Evolutionary conservation across 495 filamentous ascomycete genomes (phyloP).

Genomic region (Aspergillus sclerotioniger): DNA sequence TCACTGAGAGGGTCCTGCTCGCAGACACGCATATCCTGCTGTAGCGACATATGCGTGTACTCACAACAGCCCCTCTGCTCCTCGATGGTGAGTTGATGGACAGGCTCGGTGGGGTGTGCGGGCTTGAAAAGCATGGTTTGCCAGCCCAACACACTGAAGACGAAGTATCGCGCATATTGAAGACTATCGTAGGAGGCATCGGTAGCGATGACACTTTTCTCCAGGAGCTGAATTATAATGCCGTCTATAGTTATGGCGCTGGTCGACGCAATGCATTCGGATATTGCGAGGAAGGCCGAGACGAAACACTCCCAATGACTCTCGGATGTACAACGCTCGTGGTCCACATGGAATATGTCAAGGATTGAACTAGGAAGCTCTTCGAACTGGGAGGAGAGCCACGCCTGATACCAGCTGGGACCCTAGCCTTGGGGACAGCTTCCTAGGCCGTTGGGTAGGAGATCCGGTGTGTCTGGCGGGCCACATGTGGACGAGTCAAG

Average conservation of each 20-base stretch:
- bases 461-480: background rate
- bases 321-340: background rate
- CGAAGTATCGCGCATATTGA: background rate
- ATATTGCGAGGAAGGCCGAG: background rate
- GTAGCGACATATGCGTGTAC: conserved; percentile 6
- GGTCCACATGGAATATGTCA: background rate
- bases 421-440: background rate
- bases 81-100: background rate
- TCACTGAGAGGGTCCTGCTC: conserved; percentile 8
- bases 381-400: background rate
- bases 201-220: background rate
- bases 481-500: background rate
- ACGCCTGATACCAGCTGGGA: background rate
- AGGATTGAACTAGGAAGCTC: background rate
- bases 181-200: background rate
- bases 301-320: background rate
- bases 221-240: background rate
- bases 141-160: background rate
- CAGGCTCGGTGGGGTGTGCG: background rate
- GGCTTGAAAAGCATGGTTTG: conserved; percentile 9
- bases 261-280: background rate
- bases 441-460: background rate
- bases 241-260: conserved; percentile 1
- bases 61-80: conserved; percentile 4
- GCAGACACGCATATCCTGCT: conserved; percentile 1